Evolutionary conservation across 2,329 filamentous ascomycete species (phyloP), one percentile per base, ranked within the genome.

Genomic region (Trichoderma lentiforme): DNA sequence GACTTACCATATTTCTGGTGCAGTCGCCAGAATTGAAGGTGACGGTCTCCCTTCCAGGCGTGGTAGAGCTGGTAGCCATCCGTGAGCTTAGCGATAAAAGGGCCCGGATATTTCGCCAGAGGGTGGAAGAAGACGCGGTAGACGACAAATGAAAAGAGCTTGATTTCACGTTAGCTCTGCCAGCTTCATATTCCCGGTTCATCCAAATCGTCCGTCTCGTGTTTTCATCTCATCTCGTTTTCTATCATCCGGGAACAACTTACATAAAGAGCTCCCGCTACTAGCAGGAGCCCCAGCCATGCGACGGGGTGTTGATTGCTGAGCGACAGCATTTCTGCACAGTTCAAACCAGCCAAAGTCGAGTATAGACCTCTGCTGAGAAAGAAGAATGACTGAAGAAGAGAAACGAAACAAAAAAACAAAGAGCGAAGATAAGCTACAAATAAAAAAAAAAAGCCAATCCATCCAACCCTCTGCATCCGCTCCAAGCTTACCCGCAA

Each of bases 31-130:
- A 94, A 90, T 77, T 92, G 89, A 21, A 95, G 86, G 78, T 95
- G 92, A 1, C 92, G 87, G 75, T 92, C 90, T 67, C 92, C 93
- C 77, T 89, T 91, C 81, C 90, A 92, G 62, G 92, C 91, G 75
- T 94, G 90, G 80, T 93, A 95, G 34, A 92, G 86, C 78, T 90
- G 88, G 76, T 91, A 87, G 74, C 83, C 87, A 76, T 90, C 86
- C n/a, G 89, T 90, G 75, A 91, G 80, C 77, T 88, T 90, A 71
- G 88, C 89, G 56, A 91, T 78, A 62, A 90, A 81, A 0, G 90
- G 91, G 1, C 90, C 90, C 1, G 90, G 90, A 74, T 91, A 91
- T 72, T 87, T 88, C 21, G 89, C 86, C 11, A 92, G 81, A 4
- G 90, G 90, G 76, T 92, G 90, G 78, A 91, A 87, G 78, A 85